Evolutionary conservation across 129 eudicot genomes (phyloP).

Genomic region (Saussurea involucrata): DNA sequence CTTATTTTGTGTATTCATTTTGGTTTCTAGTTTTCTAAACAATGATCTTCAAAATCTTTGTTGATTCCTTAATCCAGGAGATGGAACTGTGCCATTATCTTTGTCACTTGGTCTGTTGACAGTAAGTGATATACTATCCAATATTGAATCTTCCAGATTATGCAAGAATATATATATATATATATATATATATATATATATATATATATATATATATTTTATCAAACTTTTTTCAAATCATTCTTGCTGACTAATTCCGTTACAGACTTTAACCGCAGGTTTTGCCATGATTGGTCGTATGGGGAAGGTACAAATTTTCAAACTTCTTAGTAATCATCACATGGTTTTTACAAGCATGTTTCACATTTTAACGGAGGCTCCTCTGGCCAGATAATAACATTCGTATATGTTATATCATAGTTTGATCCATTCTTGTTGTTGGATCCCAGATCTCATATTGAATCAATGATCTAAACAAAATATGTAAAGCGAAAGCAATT

Average conservation of each 20-base stretch:
- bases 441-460: too few relatives aligned
- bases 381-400: background rate
- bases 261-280: slow-evolving; percentile 87
- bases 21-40: background rate
- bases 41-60: slow-evolving; percentile 5
- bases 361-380: background rate
- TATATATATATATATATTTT: too few relatives aligned
- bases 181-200: too few relatives aligned
- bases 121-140: slow-evolving; percentile 39
- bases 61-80: slow-evolving; percentile 50
- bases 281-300: slow-evolving; percentile 98
- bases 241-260: slow-evolving; percentile 17
- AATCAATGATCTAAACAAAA: too few relatives aligned
- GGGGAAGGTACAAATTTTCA: slow-evolving; percentile 67
- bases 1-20: background rate
- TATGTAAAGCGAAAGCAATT: too few relatives aligned
- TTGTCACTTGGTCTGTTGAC: slow-evolving; percentile 89
- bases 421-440: background rate
- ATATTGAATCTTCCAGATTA: slow-evolving; percentile 2
- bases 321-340: slow-evolving; percentile 7
- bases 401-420: background rate
- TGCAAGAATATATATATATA: background rate
- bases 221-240: background rate
- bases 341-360: background rate
- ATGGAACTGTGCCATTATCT: slow-evolving; percentile 80